Conservation (phyloP, 768 basidiomycete genomes). For the Podaxis pistillaris region DNA sequence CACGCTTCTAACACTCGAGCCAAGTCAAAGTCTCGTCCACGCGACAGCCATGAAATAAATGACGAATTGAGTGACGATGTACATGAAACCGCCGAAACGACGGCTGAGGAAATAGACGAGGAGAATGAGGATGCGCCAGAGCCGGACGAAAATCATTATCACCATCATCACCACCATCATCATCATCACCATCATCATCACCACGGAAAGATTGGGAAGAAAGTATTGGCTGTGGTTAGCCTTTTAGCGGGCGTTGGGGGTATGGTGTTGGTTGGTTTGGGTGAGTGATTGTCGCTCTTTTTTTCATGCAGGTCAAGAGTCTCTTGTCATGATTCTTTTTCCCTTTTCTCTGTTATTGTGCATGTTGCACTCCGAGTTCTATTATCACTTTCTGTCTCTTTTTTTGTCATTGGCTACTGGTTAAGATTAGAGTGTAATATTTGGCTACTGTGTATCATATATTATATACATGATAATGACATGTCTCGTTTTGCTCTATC, state of each 20-base stretch:
- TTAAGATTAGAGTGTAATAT: not conserved
- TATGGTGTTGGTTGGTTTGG: constrained; percentile 62
- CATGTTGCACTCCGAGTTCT: not conserved
- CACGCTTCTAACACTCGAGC: not conserved
- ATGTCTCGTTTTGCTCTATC: not conserved
- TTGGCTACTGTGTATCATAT: not conserved
- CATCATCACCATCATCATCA: constrained; percentile 24
- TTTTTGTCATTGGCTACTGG: not conserved
- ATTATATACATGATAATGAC: not conserved
- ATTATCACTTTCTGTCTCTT: not conserved
- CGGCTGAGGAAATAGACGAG: constrained; percentile 13
- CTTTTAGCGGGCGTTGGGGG: constrained; percentile 57
- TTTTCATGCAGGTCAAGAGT: not conserved
- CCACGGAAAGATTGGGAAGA: constrained; percentile 29
- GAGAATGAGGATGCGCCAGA: not conserved
- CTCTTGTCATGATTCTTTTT: not conserved
- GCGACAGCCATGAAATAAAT: not conserved
- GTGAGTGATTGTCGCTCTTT: constrained; percentile 26
- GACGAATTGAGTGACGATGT: not conserved
- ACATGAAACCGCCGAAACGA: not conserved
- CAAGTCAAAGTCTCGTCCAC: not conserved
- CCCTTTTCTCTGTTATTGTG: not conserved
- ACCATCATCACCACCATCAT: no score
- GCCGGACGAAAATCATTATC: constrained; percentile 18
- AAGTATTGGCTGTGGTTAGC: constrained; percentile 58